These are phyloP conservation scores for Aspergillus chevalieri DNA, from an alignment of 2,329 filamentous ascomycete species.

Conservation along the genomic window DNA sequence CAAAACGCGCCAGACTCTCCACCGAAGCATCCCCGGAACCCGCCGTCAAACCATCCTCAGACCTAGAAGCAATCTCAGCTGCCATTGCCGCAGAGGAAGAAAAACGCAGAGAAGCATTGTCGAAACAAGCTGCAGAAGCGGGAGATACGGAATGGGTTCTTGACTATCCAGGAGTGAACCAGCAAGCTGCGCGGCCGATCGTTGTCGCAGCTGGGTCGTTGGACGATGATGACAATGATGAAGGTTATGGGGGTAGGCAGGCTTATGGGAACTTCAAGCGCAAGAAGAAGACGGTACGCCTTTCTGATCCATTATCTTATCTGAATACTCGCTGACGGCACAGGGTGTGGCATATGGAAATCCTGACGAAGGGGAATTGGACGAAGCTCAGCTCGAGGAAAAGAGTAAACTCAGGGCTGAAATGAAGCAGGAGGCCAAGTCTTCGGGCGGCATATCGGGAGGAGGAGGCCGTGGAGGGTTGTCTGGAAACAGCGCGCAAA, in stretches of 20 bases:
- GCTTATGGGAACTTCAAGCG: slow-evolving; percentile 36
- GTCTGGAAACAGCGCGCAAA: slow-evolving; percentile 6
- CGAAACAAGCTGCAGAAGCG: slow-evolving; percentile 36
- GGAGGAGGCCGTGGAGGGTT: too few relatives aligned
- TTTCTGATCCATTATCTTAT: not conserved
- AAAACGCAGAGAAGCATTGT: slow-evolving; percentile 34
- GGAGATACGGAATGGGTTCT: slow-evolving; percentile 42
- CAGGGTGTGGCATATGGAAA: slow-evolving; percentile 2
- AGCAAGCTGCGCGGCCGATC: slow-evolving; percentile 16
- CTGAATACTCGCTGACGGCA: too few relatives aligned
- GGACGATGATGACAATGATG: slow-evolving; percentile 26
- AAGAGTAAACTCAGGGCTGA: slow-evolving; percentile 8
- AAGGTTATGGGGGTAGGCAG: slow-evolving; percentile 26
- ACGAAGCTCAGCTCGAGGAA: slow-evolving; percentile 3
- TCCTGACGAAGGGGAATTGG: slow-evolving; percentile 1
- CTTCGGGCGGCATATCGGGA: slow-evolving; percentile 25
- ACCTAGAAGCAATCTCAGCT: slow-evolving; percentile 35
- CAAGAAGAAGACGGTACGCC: slow-evolving; percentile 24
- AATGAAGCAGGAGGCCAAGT: slow-evolving; percentile 5
- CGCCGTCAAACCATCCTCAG: slow-evolving; percentile 22
- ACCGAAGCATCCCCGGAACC: slow-evolving; percentile 15
- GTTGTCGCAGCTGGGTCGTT: slow-evolving; percentile 29
- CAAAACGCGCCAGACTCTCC: slow-evolving; percentile 34
- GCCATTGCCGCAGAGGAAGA: slow-evolving; percentile 37
- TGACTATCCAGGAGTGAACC: slow-evolving; percentile 21